Percentiles rank a stretch among this genome's conserved stretches.
These are phyloP conservation scores for Cerrena zonata DNA, from an alignment of 1,284 basidiomycete genomes.

Conservation along the genomic window DNA sequence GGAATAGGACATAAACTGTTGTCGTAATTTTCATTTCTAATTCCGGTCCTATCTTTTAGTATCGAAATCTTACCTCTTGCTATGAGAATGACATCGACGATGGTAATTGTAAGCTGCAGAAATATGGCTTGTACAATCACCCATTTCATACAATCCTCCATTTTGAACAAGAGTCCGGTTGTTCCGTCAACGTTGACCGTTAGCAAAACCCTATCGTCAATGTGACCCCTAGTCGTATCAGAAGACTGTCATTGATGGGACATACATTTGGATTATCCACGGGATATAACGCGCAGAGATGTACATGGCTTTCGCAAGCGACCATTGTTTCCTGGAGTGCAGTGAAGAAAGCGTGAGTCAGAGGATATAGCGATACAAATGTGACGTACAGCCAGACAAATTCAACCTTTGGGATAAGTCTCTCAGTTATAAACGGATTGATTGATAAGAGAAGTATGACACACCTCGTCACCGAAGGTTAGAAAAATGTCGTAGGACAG, in stretches of 20 bases:
- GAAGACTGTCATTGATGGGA: neutral
- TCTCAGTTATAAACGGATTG: neutral
- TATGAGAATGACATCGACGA: conserved; percentile 22
- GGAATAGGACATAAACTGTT: conserved; percentile 21
- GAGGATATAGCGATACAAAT: neutral
- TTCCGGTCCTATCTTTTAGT: neutral
- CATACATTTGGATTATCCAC: conserved; percentile 21
- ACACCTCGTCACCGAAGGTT: conserved; percentile 13
- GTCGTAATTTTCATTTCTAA: neutral
- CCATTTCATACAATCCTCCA: conserved; percentile 19
- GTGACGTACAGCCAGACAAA: conserved; percentile 14
- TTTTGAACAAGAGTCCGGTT: conserved; percentile 19
- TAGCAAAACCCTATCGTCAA: conserved; percentile 15
- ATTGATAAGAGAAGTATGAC: neutral
- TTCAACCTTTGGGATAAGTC: conserved; percentile 9
- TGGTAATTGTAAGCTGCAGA: conserved; percentile 21
- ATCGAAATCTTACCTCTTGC: conserved; percentile 14
- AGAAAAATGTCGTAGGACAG: conserved; percentile 14
- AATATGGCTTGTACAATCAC: conserved; percentile 20
- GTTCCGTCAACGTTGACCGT: conserved; percentile 20
- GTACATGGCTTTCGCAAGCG: conserved; percentile 20
- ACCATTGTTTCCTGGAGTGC: conserved; percentile 16
- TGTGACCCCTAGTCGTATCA: neutral
- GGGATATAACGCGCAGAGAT: conserved; percentile 21
- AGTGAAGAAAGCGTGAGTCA: neutral